Conservation (phyloP, 768 basidiomycete species). For the Galerina marginata region DNA sequence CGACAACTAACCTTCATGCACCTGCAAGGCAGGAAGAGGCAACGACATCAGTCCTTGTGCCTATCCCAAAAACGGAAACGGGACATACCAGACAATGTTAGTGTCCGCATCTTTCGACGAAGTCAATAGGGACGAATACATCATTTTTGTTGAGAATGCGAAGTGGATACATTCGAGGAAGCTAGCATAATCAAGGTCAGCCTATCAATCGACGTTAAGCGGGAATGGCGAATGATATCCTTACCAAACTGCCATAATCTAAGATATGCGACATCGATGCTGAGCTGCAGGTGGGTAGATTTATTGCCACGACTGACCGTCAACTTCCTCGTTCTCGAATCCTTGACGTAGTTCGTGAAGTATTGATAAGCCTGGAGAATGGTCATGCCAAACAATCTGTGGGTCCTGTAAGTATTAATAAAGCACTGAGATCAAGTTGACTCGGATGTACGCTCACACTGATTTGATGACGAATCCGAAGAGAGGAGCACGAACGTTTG, state of each 20-base stretch:
- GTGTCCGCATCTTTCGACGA: not conserved
- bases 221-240: too few relatives aligned
- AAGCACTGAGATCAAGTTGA: not conserved
- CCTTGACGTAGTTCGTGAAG: not conserved
- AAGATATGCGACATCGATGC: too few relatives aligned
- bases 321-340: not conserved
- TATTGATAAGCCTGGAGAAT: not conserved
- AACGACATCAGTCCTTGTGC: too few relatives aligned
- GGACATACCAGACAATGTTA: not conserved
- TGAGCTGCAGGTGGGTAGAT: not conserved
- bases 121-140: not conserved
- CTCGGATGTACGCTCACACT: not conserved
- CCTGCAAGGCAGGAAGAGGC: too few relatives aligned
- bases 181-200: too few relatives aligned
- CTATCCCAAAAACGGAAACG: too few relatives aligned
- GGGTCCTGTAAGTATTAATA: not conserved
- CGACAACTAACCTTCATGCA: too few relatives aligned
- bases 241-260: not conserved
- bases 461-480: not conserved
- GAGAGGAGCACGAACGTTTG: not conserved
- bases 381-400: not conserved
- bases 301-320: not conserved
- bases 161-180: too few relatives aligned
- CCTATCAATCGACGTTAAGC: too few relatives aligned
- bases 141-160: not conserved